A percentile compares a stretch with the other conserved stretches of the same genome.
Conservation (phyloP, 805 yeast species). For the Cyberlindnera amylophila region DNA sequence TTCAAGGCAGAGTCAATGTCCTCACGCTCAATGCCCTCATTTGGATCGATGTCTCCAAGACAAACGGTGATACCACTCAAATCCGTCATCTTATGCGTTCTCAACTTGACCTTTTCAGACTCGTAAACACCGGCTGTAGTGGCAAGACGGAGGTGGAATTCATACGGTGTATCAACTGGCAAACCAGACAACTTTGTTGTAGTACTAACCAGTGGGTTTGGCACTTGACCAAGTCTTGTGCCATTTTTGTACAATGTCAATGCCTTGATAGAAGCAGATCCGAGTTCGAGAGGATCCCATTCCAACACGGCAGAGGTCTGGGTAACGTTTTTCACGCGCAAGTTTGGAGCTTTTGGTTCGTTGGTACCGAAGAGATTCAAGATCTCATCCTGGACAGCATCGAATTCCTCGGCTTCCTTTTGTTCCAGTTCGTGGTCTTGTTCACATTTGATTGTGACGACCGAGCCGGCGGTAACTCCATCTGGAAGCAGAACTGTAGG, state of each 20-base stretch:
- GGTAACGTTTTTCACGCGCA: slow-evolving; percentile 73
- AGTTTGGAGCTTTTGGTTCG: slow-evolving; percentile 66
- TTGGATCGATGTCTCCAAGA: slow-evolving; percentile 69
- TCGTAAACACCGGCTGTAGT: slow-evolving; percentile 86
- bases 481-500: slow-evolving; percentile 93
- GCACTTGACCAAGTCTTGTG: slow-evolving; percentile 72
- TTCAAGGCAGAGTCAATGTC: slow-evolving; percentile 62
- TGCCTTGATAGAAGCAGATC: slow-evolving; percentile 75
- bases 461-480: slow-evolving; percentile 88
- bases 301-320: slow-evolving; percentile 93
- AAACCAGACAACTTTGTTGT: slow-evolving; percentile 89
- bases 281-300: slow-evolving; percentile 86
- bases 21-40: slow-evolving; percentile 37
- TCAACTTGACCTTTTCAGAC: slow-evolving; percentile 64
- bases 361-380: slow-evolving; percentile 66
- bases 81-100: slow-evolving; percentile 95
- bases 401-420: slow-evolving; percentile 55
- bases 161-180: slow-evolving; percentile 78
- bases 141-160: slow-evolving; percentile 72
- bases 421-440: slow-evolving; percentile 66
- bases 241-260: slow-evolving; percentile 72
- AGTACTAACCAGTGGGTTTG: slow-evolving; percentile 72
- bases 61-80: slow-evolving; percentile 89
- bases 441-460: slow-evolving; percentile 80
- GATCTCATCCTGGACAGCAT: slow-evolving; percentile 67